Evolutionary conservation across 208 protist genomes (phyloP).

Genomic region (Acanthamoeba rhysodes): DNA sequence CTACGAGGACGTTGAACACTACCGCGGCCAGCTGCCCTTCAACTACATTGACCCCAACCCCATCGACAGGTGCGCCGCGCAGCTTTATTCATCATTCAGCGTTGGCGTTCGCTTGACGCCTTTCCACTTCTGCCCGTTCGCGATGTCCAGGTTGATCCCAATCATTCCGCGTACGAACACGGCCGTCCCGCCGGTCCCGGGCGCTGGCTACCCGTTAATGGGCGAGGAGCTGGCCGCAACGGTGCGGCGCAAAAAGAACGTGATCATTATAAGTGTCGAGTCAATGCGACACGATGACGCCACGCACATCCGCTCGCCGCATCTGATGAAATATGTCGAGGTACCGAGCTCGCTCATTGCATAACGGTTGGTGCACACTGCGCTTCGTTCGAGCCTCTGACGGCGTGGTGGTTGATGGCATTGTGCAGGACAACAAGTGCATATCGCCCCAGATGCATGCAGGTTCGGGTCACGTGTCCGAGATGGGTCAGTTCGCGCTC

Average conservation of each 20-base stretch:
- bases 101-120: neutral
- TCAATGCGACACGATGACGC: conserved; percentile 36
- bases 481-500: conserved; percentile 33
- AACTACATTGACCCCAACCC: conserved; percentile 67
- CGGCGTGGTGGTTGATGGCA: neutral
- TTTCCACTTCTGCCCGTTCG: neutral
- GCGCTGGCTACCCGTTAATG: neutral
- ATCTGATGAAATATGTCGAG: conserved; percentile 57
- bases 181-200: neutral
- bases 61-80: neutral
- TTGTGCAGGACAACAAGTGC: conserved; percentile 43
- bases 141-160: conserved; percentile 2
- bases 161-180: neutral
- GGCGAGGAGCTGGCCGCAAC: neutral
- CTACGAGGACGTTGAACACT: conserved; percentile 65
- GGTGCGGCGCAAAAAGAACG: conserved; percentile 37
- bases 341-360: neutral
- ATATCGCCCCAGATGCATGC: neutral
- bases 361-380: too few relatives aligned
- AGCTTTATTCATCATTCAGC: neutral
- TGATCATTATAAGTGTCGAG: neutral
- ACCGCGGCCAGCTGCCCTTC: conserved; percentile 52
- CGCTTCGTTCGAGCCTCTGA: too few relatives aligned
- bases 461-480: conserved; percentile 22
- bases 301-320: conserved; percentile 25